Percentiles rank a stretch among this genome's conserved stretches.
Evolutionary conservation across 768 basidiomycete genomes (phyloP).

Genomic region (Pleurotus pulmonarius): DNA sequence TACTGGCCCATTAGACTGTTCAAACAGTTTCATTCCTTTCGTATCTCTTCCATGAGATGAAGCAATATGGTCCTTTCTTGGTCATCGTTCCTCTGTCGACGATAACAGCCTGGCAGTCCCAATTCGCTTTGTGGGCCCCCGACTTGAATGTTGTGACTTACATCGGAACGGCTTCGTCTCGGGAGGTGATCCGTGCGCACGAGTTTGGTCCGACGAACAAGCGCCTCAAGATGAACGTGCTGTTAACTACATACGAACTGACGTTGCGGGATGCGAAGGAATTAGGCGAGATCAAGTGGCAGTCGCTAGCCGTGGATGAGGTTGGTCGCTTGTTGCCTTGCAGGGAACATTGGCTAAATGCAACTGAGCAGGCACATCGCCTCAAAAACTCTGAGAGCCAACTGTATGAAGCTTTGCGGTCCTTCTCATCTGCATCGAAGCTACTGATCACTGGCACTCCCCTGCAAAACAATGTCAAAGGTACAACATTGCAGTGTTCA

Average conservation of each 20-base stretch:
- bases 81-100: slow-evolving; percentile 98
- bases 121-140: slow-evolving; percentile 93
- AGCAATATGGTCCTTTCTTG: slow-evolving; percentile 95
- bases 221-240: slow-evolving; percentile 93
- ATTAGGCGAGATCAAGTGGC: slow-evolving; percentile 94
- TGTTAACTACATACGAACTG: slow-evolving; percentile 96
- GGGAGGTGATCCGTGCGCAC: slow-evolving; percentile 87
- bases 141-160: slow-evolving; percentile 97
- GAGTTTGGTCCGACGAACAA: slow-evolving; percentile 90
- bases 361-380: slow-evolving; percentile 73
- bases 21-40: slow-evolving; percentile 95
- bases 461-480: slow-evolving; percentile 98
- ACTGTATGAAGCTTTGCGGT: slow-evolving; percentile 87
- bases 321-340: slow-evolving; percentile 33
- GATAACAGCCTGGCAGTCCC: slow-evolving; percentile 96
- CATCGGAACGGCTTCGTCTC: slow-evolving; percentile 83
- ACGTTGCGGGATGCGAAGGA: slow-evolving; percentile 88
- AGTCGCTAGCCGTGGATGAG: slow-evolving; percentile 94
- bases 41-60: slow-evolving; percentile 87
- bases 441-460: slow-evolving; percentile 98
- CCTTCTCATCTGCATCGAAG: slow-evolving; percentile 88
- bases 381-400: slow-evolving; percentile 98
- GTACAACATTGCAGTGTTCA: slow-evolving; percentile 30
- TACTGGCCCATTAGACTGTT: slow-evolving; percentile 57
- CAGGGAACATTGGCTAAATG: slow-evolving; percentile 12